A percentile compares a stretch with the other conserved stretches of the same genome.
Conservation (phyloP, 2,329 filamentous ascomycete genomes). For the Colletotrichum sp. region DNA sequence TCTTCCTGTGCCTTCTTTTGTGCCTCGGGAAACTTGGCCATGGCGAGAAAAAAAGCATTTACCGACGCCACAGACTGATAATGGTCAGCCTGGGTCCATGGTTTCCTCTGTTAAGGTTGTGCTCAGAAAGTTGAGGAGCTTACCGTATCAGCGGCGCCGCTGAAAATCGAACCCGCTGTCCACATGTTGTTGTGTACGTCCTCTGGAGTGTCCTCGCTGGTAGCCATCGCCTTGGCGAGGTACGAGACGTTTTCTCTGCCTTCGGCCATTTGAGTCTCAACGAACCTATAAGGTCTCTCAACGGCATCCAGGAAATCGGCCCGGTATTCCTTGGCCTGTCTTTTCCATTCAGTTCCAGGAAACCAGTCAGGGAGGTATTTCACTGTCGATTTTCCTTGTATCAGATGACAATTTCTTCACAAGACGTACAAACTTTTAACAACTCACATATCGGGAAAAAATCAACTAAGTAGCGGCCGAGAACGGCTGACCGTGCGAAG, state of each 20-base stretch:
- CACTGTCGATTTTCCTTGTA: too few relatives aligned
- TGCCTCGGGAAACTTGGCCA: conserved; percentile 50
- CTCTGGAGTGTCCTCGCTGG: background rate
- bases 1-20: conserved; percentile 34
- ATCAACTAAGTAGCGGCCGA: conserved; percentile 16
- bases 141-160: conserved; percentile 20
- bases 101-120: accelerated
- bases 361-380: conserved; percentile 18
- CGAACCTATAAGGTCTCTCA: conserved; percentile 19
- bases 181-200: conserved; percentile 9
- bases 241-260: background rate
- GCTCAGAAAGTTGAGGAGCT: too few relatives aligned
- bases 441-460: conserved; percentile 6
- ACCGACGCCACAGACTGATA: conserved; percentile 35
- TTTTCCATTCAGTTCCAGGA: conserved; percentile 19
- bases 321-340: background rate
- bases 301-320: background rate
- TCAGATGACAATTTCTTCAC: too few relatives aligned
- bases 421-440: too few relatives aligned
- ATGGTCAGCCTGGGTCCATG: accelerated
- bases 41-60: conserved; percentile 49
- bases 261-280: conserved; percentile 24
- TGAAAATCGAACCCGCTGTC: conserved; percentile 7
- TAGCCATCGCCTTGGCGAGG: background rate
- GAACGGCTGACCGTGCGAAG: conserved; percentile 9